Evolutionary conservation across 371 early-diverging fungal species (phyloP).

Genomic region (Actinomortierella wolfii): DNA sequence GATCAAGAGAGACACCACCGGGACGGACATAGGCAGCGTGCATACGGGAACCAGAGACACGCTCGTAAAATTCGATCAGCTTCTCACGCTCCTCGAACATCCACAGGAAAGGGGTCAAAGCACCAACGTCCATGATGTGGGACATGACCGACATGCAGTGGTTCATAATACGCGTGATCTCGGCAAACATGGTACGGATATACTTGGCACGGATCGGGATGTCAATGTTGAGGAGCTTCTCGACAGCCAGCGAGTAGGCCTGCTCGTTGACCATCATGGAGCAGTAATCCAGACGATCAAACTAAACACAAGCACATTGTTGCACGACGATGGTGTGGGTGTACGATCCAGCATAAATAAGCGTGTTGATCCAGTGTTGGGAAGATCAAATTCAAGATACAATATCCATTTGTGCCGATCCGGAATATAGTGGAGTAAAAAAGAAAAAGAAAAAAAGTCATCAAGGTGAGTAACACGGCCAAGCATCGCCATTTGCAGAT

Average conservation of each 20-base stretch:
- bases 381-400: background rate
- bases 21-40: slow-evolving; percentile 97
- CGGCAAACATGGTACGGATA: slow-evolving; percentile 96
- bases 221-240: slow-evolving; percentile 97
- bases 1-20: slow-evolving; percentile 93
- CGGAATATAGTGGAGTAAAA: background rate
- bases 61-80: slow-evolving; percentile 98
- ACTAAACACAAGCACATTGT: slow-evolving; percentile 34
- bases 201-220: slow-evolving; percentile 94
- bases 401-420: no score
- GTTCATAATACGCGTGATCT: slow-evolving; percentile 96
- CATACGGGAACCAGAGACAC: slow-evolving; percentile 97
- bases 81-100: slow-evolving; percentile 99
- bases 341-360: background rate
- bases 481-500: no score
- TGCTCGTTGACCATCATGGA: slow-evolving; percentile 98
- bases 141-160: slow-evolving; percentile 97
- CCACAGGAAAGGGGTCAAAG: slow-evolving; percentile 97
- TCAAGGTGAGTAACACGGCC: no score
- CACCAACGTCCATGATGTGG: slow-evolving; percentile 97
- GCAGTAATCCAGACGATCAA: slow-evolving; percentile 98
- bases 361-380: background rate
- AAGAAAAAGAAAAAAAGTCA: background rate
- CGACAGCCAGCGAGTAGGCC: slow-evolving; percentile 95
- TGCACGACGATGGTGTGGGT: background rate